Conservation (phyloP, 306 rosid genomes). For the Fragaria iinumae region DNA sequence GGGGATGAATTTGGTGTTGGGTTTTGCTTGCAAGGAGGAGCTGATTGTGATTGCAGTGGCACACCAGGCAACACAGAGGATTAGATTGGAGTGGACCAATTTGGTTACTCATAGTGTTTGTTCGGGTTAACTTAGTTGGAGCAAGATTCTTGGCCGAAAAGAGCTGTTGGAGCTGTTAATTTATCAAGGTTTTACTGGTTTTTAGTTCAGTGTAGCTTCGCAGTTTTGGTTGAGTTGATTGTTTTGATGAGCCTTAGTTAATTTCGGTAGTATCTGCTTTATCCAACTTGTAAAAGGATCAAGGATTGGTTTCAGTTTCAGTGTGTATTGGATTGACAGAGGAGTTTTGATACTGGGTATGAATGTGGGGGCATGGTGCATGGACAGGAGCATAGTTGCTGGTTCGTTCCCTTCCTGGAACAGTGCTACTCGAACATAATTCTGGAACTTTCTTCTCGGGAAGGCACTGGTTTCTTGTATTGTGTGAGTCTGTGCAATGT, state of each 20-base stretch:
- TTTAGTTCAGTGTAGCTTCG: constrained; percentile 25
- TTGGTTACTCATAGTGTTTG: constrained; percentile 41
- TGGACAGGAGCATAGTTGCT: constrained; percentile 76
- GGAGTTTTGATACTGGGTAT: constrained; percentile 70
- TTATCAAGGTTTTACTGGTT: constrained; percentile 28
- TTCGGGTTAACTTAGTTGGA: constrained; percentile 46
- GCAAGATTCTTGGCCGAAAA: constrained; percentile 26
- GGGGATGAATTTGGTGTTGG: constrained; percentile 46
- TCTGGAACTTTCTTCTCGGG: constrained; percentile 40
- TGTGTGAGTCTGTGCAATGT: constrained; percentile 81
- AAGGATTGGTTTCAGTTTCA: constrained; percentile 31
- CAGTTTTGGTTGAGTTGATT: constrained; percentile 32
- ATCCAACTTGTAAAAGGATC: constrained; percentile 31
- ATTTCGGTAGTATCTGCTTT: constrained; percentile 30
- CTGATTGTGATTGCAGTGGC: constrained; percentile 36
- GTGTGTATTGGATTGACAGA: constrained; percentile 49
- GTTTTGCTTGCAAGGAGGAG: constrained; percentile 34
- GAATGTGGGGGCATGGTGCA: constrained; percentile 95
- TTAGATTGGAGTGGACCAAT: constrained; percentile 44
- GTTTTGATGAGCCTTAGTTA: constrained; percentile 26
- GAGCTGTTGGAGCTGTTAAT: constrained; percentile 14
- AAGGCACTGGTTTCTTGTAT: constrained; percentile 43
- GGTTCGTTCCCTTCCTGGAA: constrained; percentile 72
- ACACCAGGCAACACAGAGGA: constrained; percentile 35
- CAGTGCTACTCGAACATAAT: constrained; percentile 51